Base-by-base conservation (phyloP, 345 rosid genomes). In the Chamaenerion angustifolium region DNA sequence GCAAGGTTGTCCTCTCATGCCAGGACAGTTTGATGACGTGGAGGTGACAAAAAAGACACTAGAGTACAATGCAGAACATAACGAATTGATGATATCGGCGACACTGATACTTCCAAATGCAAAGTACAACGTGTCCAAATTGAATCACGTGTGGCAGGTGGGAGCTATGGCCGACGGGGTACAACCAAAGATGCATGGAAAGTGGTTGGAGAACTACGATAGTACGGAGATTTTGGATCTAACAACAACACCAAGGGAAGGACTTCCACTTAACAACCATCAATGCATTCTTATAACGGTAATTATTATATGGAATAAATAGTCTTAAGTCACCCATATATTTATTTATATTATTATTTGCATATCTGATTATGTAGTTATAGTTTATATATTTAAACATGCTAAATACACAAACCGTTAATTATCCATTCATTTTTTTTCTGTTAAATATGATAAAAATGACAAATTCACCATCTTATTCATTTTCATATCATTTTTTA, bases 141-240 rank as follows among this genome's bases (percentile, higher is more conserved):
- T 79, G 59, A 68, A 69, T 27, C 75, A 68, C 61, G 76, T 76
- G 6, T 73, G 85, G 85, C 82, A 79, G 61, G 62, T 73, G 35
- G 85, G 85, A 9, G 37, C 50, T 41, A 6, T 11, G 4, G 63
- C 51, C 0, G 61, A 48, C 0, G 79, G 55, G 8, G 10, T 5
- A 18, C 48, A 50, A 47, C 81, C 79, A 3, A 40, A 7, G 46
- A 59, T 46, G 62, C 85, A 79, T 50, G 60, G 49, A 1, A 49
- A 16, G 11, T 13, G 59, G 19, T 61, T 79, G 1, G 68, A 69
- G 40, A 69, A 73, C 52, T 50, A 71, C 25, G 79, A 79, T 10
- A 79, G 82, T 43, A 40, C 56, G 3, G 85, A 69, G 68, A 61
- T 51, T 4, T 31, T 68, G 54, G 35, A 73, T 27, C 27, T 76